Percentiles rank a stretch among this genome's conserved stretches.
Conservation (phyloP, 352 stramenopile species). For the Aphanomyces stellatus region DNA sequence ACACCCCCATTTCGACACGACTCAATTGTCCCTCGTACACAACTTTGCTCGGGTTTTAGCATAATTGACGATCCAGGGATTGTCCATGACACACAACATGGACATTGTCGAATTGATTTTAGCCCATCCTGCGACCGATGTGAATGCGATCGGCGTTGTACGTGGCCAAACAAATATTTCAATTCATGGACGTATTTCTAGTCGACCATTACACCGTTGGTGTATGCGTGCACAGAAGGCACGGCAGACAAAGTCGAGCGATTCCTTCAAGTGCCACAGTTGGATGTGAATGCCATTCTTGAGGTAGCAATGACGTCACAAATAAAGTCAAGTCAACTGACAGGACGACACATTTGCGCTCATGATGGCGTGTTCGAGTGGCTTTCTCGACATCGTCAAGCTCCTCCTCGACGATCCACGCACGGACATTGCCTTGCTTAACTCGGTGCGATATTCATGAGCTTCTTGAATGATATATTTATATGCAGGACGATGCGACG, state of each 20-base stretch:
- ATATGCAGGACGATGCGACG: background rate
- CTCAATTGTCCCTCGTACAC: background rate
- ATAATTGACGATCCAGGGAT: background rate
- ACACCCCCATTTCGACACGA: background rate
- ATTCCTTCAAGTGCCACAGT: background rate
- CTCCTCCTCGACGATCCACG: background rate
- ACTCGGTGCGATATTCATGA: background rate
- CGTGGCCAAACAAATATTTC: background rate
- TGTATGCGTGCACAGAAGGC: background rate
- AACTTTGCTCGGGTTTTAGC: background rate
- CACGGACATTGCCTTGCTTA: background rate
- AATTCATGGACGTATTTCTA: background rate
- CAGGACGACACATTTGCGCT: background rate
- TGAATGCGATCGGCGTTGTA: background rate
- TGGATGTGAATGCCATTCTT: background rate
- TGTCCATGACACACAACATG: background rate
- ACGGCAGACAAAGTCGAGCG: background rate
- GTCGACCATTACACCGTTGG: background rate
- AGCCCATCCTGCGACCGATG: background rate
- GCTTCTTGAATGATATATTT: too few species aligned
- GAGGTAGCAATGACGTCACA: background rate
- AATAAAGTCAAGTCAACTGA: background rate
- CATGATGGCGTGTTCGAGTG: background rate
- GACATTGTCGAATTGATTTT: constrained; percentile 7
- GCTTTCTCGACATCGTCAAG: background rate